phyloP scores from a whole-genome alignment of 305 asterid species.

The Solanum hybrid region DNA sequence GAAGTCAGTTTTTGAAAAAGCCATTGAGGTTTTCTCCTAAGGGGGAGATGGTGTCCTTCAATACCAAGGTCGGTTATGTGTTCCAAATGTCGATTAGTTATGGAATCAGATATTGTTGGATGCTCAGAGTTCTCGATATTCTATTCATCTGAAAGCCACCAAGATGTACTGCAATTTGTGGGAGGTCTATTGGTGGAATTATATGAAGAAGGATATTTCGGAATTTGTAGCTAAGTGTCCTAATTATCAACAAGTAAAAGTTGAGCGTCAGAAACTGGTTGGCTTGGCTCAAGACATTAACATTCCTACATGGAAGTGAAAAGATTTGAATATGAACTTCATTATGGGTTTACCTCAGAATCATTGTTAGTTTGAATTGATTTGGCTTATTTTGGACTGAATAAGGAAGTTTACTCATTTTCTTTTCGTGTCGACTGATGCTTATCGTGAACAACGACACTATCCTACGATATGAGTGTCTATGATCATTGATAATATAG shows the following conservation, averaged over 20 bases:
- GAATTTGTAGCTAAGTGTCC: background rate
- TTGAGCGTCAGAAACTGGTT: background rate
- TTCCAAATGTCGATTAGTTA: background rate
- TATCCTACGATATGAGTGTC: too few relatives aligned
- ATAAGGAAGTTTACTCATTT: background rate
- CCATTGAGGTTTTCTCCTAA: background rate
- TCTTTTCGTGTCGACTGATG: background rate
- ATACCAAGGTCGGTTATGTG: background rate
- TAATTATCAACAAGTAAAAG: background rate
- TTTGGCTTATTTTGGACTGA: background rate
- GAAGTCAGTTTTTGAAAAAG: background rate
- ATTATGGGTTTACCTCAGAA: background rate
- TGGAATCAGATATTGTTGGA: background rate
- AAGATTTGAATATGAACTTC: background rate
- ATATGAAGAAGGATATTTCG: background rate
- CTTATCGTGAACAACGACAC: too few relatives aligned
- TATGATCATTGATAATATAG: too few relatives aligned
- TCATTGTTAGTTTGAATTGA: background rate
- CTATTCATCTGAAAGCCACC: background rate
- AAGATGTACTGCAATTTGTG: background rate
- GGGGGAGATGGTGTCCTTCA: background rate
- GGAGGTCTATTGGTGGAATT: background rate
- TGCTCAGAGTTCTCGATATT: too few relatives aligned
- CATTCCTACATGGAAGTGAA: background rate
- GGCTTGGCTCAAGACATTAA: background rate